Conservation (phyloP, 179 eudicot genomes). For the Heliamphora pulchella region DNA sequence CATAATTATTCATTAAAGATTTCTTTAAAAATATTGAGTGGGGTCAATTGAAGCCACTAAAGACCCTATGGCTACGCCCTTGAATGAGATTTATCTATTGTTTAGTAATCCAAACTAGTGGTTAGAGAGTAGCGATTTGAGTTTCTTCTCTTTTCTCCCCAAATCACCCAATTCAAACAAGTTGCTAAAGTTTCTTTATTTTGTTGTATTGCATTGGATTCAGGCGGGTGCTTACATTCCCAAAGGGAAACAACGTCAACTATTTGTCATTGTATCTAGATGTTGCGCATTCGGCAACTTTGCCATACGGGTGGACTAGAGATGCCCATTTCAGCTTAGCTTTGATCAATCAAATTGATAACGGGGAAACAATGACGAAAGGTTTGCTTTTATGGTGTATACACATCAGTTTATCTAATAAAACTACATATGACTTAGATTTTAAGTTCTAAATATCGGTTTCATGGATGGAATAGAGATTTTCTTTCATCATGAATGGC, state of each 20-base stretch:
- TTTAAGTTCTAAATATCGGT: neutral
- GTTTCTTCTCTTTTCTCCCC: too few relatives aligned
- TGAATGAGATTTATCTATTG: too few relatives aligned
- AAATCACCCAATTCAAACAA: too few relatives aligned
- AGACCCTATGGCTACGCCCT: too few relatives aligned
- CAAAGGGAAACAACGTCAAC: conserved; percentile 84
- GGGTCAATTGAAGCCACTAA: too few relatives aligned
- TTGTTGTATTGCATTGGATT: conserved; percentile 13
- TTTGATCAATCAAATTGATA: conserved; percentile 57
- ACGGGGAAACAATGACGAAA: conserved; percentile 51
- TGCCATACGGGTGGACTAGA: conserved; percentile 92
- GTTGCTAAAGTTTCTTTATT: neutral
- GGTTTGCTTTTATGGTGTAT: conserved; percentile 28
- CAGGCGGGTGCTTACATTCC: conserved; percentile 83
- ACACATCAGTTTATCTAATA: neutral
- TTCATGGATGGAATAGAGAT: too few relatives aligned
- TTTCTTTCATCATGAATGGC: too few relatives aligned
- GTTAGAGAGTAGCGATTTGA: too few relatives aligned
- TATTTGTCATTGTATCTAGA: conserved; percentile 74
- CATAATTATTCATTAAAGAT: too few relatives aligned
- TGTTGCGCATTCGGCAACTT: conserved; percentile 58
- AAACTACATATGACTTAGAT: neutral
- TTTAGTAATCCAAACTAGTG: too few relatives aligned
- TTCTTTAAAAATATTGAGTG: too few relatives aligned
- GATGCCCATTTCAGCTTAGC: conserved; percentile 70